phyloP scores from a whole-genome alignment of 805 yeast genomes.

The Debaryomyces hansenii region DNA sequence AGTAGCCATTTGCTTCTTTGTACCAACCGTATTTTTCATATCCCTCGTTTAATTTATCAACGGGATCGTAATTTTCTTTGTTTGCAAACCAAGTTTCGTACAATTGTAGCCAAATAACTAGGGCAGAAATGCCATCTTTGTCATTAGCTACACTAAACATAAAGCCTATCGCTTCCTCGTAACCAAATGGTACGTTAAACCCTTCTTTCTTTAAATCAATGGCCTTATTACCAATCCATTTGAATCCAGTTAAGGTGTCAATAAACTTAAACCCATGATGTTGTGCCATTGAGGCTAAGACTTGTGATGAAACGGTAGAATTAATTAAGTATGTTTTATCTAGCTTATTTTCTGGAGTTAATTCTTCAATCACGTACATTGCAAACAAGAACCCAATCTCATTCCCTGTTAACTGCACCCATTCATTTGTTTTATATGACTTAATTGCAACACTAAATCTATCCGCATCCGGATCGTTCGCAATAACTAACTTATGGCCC shows the following conservation, averaged over 20 bases:
- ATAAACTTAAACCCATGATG: constrained; percentile 57
- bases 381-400: constrained; percentile 89
- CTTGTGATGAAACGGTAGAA: constrained; percentile 91
- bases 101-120: constrained; percentile 72
- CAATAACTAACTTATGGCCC: constrained; percentile 60
- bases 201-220: constrained; percentile 67
- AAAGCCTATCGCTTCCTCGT: constrained; percentile 94
- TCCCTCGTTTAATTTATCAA: constrained; percentile 57
- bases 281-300: constrained; percentile 68
- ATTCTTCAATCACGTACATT: constrained; percentile 48
- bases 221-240: constrained; percentile 95
- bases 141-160: constrained; percentile 86
- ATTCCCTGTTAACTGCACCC: constrained; percentile 88
- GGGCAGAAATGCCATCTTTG: constrained; percentile 89
- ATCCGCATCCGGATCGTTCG: constrained; percentile 98
- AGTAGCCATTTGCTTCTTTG: constrained; percentile 87
- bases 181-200: constrained; percentile 78
- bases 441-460: constrained; percentile 81
- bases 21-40: constrained; percentile 72
- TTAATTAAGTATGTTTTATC: constrained; percentile 59
- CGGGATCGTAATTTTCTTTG: constrained; percentile 29
- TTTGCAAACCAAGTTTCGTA: constrained; percentile 50
- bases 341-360: constrained; percentile 21
- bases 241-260: constrained; percentile 94
- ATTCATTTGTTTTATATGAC: constrained; percentile 33